These are phyloP conservation scores for Coccomyxa sp. DNA, from an alignment of 139 green algal species.

Conservation along the genomic window DNA sequence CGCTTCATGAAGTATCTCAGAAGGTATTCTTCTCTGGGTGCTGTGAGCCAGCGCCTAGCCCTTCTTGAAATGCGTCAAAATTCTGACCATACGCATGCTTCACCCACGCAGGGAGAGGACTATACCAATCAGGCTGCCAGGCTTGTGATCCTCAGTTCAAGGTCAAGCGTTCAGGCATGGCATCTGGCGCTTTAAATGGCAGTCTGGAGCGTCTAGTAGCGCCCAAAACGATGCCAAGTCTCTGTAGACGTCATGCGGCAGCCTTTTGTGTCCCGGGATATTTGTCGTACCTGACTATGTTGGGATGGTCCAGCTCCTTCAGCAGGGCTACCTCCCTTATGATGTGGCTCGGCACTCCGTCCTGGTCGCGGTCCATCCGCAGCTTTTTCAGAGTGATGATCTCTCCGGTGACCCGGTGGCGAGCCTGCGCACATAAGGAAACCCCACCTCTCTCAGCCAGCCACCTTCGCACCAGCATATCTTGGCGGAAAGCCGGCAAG, in stretches of 20 bases:
- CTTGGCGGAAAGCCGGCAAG: background rate
- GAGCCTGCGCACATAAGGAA: background rate
- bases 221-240: background rate
- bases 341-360: conserved; percentile 76
- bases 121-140: background rate
- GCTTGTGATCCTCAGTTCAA: background rate
- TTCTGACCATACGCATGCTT: too few species aligned
- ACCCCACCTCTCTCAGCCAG: background rate
- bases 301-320: conserved; percentile 61
- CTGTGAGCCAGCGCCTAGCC: background rate
- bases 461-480: background rate
- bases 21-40: background rate
- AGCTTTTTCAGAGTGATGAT: conserved; percentile 31
- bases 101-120: too few species aligned
- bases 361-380: conserved; percentile 63
- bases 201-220: background rate
- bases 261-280: too few species aligned
- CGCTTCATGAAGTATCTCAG: background rate
- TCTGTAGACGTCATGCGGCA: too few species aligned
- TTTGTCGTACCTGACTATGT: conserved; percentile 7
- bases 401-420: conserved; percentile 10
- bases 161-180: background rate
- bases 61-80: background rate
- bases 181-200: background rate
- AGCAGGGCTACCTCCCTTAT: conserved; percentile 87